Evolutionary conservation across 192 early-diverging fungal species (phyloP), one percentile per base, ranked within the genome.

Genomic region (Backusella circina): DNA sequence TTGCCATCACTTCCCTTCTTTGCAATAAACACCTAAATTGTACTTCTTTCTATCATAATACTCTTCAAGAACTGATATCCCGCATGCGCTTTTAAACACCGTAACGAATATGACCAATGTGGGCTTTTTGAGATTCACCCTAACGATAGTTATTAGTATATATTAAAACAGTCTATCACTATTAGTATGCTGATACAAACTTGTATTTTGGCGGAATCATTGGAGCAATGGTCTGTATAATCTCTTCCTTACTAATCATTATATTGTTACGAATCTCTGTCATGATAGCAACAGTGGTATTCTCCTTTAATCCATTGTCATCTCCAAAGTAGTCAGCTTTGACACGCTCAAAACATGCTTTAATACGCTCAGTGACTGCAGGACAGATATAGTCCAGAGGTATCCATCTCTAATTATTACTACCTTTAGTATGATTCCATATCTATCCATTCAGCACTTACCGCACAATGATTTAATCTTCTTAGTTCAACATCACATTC

Each of bases 51-150:
- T 76, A 70, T 76, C 67, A 47, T 84, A 86, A 41, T 86, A 87
- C 1, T 77, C 57, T 37, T 77, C 67, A n/a, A 86, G 54, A 13
- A 86, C 71, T 13, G 73, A 73, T 36, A 87, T 72, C 5, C 86
- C 84, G 38, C 83, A 85, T 2, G 84, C 80, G 41, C 82, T 84
- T 67, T 87, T 87, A 76, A 87, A 87, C 5, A 87, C 65, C 3
- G 74, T 73, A 26, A 82, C 69, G 68, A 86, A 86, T 8, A 87
- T 74, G 1, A 87, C 86, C 21, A 76, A 28, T 26, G 77, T 66
- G 4, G 86, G 86, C 15, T 76, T 70, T 10, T 70, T 86, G 28
- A 87, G 72, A 71, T 86, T 51, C 13, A 87, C 37, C 23, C 76
- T 84, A 47, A 7, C 16, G 23, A 76, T 41, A 69, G 18, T 15